Percentiles rank a stretch among this genome's conserved stretches.
Evolutionary conservation across 306 rosid genomes (phyloP).

Genomic region (Vigna unguiculata): DNA sequence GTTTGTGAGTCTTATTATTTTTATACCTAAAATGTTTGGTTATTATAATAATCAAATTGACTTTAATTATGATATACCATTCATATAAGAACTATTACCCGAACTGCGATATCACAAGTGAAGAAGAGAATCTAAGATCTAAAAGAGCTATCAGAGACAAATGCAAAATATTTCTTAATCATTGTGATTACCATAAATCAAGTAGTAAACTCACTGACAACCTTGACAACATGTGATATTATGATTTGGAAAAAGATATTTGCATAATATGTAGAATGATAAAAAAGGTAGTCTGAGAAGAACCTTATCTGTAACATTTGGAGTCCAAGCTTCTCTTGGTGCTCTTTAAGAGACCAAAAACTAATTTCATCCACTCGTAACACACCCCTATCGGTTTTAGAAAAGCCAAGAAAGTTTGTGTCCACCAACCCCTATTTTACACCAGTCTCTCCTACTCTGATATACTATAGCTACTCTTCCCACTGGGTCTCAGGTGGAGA

Average conservation of each 20-base stretch:
- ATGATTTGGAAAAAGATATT: not conserved
- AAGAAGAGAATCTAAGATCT: conserved; percentile 16
- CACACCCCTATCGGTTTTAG: conserved; percentile 79
- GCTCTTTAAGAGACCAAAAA: conserved; percentile 59
- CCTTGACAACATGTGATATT: not conserved
- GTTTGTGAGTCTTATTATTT: too few relatives aligned
- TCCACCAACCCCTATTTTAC: conserved; percentile 53
- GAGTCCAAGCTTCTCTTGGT: conserved; percentile 59
- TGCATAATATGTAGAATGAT: not conserved
- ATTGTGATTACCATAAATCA: not conserved
- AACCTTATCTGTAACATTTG: conserved; percentile 50
- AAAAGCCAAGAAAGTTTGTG: conserved; percentile 61
- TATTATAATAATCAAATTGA: conserved; percentile 1
- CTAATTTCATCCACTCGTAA: conserved; percentile 77
- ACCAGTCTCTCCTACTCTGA: conserved; percentile 29
- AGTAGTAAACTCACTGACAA: not conserved
- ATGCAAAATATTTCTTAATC: not conserved
- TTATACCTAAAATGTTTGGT: not conserved
- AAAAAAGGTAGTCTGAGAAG: not conserved
- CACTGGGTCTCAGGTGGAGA: conserved; percentile 34
- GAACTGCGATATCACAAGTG: not conserved
- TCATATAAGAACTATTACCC: not conserved
- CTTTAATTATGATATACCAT: not conserved
- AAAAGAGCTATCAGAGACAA: not conserved
- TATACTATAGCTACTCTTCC: conserved; percentile 15